Percentiles rank a stretch among this genome's conserved stretches.
phyloP scores from a whole-genome alignment of 2,329 filamentous ascomycete species.

The Lecanicillium sp. region DNA sequence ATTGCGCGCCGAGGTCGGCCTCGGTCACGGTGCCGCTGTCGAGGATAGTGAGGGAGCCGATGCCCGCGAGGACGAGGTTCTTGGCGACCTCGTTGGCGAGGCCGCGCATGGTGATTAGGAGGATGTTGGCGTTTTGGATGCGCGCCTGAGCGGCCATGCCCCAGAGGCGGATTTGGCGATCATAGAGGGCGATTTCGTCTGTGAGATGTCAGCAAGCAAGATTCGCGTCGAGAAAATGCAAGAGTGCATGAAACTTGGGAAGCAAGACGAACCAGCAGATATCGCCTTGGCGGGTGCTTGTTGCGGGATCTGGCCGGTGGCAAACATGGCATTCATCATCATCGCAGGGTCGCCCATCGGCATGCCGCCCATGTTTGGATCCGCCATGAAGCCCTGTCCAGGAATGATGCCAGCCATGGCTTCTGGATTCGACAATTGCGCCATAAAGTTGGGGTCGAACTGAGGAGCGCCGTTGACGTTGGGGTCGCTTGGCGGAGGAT shows the following conservation, averaged over 20 bases:
- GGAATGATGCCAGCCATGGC: constrained; percentile 22
- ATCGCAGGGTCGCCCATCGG: constrained; percentile 23
- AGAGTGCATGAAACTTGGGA: background rate
- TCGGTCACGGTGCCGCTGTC: constrained; percentile 72
- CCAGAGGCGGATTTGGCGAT: constrained; percentile 96
- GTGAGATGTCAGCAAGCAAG: constrained; percentile 1
- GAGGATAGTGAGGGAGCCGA: constrained; percentile 82
- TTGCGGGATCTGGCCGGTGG: constrained; percentile 23
- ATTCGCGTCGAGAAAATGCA: background rate
- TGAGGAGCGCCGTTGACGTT: constrained; percentile 19
- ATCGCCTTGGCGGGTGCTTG: constrained; percentile 21
- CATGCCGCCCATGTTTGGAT: constrained; percentile 22
- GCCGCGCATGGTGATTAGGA: constrained; percentile 81
- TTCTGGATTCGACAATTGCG: constrained; percentile 19
- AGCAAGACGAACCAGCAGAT: constrained; percentile 27
- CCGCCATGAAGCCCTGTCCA: constrained; percentile 21
- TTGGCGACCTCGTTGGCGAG: constrained; percentile 94
- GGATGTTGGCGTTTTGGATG: constrained; percentile 82
- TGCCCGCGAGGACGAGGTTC: constrained; percentile 90
- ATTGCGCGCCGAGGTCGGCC: constrained; percentile 74
- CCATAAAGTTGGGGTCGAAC: constrained; percentile 18
- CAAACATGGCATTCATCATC: constrained; percentile 27
- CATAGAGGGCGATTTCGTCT: constrained; percentile 97
- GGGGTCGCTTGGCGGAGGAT: constrained; percentile 11
- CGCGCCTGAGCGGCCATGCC: constrained; percentile 91